These are phyloP conservation scores for Globisporangium echinulatum DNA, from an alignment of 352 stramenopile genomes.

Conservation along the genomic window DNA sequence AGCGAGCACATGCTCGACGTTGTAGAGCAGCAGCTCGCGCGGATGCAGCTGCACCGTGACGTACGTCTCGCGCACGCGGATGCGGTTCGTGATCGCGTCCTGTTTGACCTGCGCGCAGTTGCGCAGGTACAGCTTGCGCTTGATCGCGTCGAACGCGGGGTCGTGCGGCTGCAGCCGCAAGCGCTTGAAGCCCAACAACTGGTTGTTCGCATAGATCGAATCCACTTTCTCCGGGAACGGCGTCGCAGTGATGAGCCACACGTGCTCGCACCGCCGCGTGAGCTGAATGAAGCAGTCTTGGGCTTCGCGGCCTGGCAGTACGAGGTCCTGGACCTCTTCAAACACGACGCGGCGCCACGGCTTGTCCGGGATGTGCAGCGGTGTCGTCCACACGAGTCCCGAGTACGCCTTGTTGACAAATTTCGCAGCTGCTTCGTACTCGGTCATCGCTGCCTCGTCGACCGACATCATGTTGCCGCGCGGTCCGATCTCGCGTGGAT, in stretches of 20 bases:
- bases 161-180: slow-evolving; percentile 59
- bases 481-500: slow-evolving; percentile 28
- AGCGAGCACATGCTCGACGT: slow-evolving; percentile 55
- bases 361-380: slow-evolving; percentile 57
- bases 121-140: slow-evolving; percentile 81
- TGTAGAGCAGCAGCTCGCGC: slow-evolving; percentile 64
- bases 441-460: slow-evolving; percentile 31
- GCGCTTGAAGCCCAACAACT: slow-evolving; percentile 77
- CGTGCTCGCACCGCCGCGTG: slow-evolving; percentile 61
- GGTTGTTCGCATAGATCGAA: slow-evolving; percentile 87
- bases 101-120: slow-evolving; percentile 80
- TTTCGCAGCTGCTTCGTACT: slow-evolving; percentile 72
- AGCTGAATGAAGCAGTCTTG: slow-evolving; percentile 85
- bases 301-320: slow-evolving; percentile 56
- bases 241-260: slow-evolving; percentile 84
- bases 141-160: slow-evolving; percentile 83
- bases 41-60: slow-evolving; percentile 64
- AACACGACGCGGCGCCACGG: slow-evolving; percentile 78
- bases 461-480: slow-evolving; percentile 33
- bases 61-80: slow-evolving; percentile 67
- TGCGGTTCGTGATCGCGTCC: slow-evolving; percentile 74
- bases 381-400: slow-evolving; percentile 60
- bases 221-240: slow-evolving; percentile 74
- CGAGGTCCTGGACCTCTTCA: slow-evolving; percentile 85
- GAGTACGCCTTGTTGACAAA: slow-evolving; percentile 80